Evolutionary conservation across 2,329 filamentous ascomycete genomes (phyloP).

Genomic region (Clarireedia sp.): DNA sequence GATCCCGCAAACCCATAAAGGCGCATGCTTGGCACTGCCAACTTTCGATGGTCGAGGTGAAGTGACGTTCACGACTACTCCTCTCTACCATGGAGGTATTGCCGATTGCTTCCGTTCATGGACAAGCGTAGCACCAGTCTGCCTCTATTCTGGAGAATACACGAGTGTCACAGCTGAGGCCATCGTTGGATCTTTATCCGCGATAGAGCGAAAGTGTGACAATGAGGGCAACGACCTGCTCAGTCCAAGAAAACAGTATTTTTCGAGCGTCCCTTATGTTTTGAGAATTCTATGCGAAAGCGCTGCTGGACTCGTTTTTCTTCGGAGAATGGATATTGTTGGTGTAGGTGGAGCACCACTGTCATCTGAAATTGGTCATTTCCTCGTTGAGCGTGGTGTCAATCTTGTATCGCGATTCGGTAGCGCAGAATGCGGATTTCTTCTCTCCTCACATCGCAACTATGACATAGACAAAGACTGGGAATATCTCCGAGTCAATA

Average conservation of each 20-base stretch:
- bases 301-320: constrained; percentile 32
- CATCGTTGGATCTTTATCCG: constrained; percentile 2
- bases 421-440: constrained; percentile 58
- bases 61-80: constrained; percentile 57
- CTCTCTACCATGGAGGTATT: constrained; percentile 57
- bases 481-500: constrained; percentile 45
- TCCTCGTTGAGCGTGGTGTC: constrained; percentile 41
- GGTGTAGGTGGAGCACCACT: constrained; percentile 57
- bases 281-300: constrained; percentile 45
- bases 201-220: background rate
- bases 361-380: constrained; percentile 43
- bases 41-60: constrained; percentile 16
- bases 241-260: constrained; percentile 34
- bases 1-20: constrained; percentile 50
- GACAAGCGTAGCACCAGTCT: constrained; percentile 51
- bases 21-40: constrained; percentile 47
- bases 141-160: constrained; percentile 53
- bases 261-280: constrained; percentile 54
- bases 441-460: constrained; percentile 53
- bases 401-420: constrained; percentile 56
- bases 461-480: constrained; percentile 43
- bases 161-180: constrained; percentile 17
- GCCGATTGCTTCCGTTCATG: constrained; percentile 55
- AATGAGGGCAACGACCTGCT: background rate
- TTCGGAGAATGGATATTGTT: constrained; percentile 50